Evolutionary conservation across 192 early-diverging fungal genomes (phyloP).

Genomic region (Cetraspora pellucida): DNA sequence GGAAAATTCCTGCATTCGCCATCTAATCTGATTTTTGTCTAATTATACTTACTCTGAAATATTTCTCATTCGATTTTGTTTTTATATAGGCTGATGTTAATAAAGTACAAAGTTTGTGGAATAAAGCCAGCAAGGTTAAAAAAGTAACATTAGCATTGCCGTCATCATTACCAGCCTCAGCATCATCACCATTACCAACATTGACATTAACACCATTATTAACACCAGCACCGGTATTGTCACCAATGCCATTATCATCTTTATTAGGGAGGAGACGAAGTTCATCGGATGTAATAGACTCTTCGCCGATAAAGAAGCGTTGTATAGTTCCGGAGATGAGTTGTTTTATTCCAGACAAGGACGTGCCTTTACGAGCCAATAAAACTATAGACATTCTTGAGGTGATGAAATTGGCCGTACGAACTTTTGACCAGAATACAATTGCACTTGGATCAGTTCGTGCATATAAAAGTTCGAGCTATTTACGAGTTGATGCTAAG

Average conservation of each 20-base stretch:
- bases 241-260: not conserved
- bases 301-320: not conserved
- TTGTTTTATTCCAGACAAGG: not conserved
- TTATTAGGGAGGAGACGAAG: not conserved
- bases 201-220: not conserved
- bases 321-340: not conserved
- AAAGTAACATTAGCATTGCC: not conserved
- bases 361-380: not conserved
- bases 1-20: conserved; percentile 3
- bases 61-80: not conserved
- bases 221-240: not conserved
- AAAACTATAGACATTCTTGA: not conserved
- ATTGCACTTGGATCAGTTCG: not conserved
- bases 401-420: not conserved
- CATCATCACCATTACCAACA: not conserved
- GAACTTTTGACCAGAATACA: conserved; percentile 7
- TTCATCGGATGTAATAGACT: not conserved
- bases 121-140: not conserved
- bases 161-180: not conserved
- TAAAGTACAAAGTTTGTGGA: conserved; percentile 6
- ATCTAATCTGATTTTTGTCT: conserved; percentile 13
- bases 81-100: conserved; percentile 16
- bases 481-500: not conserved
- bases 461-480: conserved; percentile 14
- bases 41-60: conserved; percentile 4